Conservation (phyloP, 768 basidiomycete species). For the Dendrothele bispora region DNA sequence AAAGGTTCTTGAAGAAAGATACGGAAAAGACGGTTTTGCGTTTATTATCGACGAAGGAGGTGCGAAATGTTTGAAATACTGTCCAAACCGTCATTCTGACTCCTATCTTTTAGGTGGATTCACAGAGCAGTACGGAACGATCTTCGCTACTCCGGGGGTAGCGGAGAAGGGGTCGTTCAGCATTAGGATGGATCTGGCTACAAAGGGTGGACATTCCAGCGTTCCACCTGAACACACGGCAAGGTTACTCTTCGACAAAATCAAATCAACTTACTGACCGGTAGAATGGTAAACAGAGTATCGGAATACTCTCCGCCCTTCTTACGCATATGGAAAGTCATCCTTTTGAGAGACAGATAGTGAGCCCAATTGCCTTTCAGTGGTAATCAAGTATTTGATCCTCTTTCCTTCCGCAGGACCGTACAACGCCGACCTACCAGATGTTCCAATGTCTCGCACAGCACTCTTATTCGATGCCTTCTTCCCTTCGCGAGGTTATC, state of each 20-base stretch:
- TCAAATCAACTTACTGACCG: too few species aligned
- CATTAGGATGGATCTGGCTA: conserved; percentile 60
- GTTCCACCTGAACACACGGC: conserved; percentile 77
- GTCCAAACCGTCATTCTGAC: not conserved
- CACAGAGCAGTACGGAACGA: conserved; percentile 45
- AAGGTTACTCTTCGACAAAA: too few species aligned
- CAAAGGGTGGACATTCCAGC: conserved; percentile 84
- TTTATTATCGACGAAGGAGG: conserved; percentile 90
- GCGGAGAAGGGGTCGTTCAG: conserved; percentile 68
- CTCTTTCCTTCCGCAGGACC: conserved; percentile 33
- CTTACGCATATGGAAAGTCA: conserved; percentile 69
- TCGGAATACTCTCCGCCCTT: conserved; percentile 76
- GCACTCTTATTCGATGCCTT: conserved; percentile 56
- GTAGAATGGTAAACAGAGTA: conserved; percentile 54
- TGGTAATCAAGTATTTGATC: not conserved
- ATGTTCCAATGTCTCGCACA: conserved; percentile 66
- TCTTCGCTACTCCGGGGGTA: conserved; percentile 62
- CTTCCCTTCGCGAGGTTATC: conserved; percentile 46
- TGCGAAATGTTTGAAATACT: conserved; percentile 22
- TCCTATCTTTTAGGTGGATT: conserved; percentile 42
- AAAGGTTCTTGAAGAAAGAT: conserved; percentile 50
- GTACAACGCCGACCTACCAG: conserved; percentile 57
- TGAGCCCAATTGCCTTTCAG: conserved; percentile 20
- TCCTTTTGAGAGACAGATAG: conserved; percentile 55
- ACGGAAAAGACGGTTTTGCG: conserved; percentile 71